A percentile compares a stretch with the other conserved stretches of the same genome.
Evolutionary conservation across 306 rosid genomes (phyloP).

Genomic region (Casuarina equisetifolia): DNA sequence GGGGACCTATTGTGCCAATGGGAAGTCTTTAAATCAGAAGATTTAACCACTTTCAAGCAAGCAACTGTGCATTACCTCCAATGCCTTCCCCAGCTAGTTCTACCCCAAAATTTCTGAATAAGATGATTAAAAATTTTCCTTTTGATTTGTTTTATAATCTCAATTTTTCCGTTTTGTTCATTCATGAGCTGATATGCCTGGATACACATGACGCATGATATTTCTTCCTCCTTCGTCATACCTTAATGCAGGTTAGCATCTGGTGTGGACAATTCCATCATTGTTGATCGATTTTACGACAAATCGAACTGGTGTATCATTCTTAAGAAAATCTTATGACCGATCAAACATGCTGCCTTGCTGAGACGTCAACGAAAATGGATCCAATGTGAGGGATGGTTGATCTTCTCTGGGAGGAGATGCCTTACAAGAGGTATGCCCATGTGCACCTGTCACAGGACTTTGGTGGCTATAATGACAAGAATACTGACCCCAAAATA

Average conservation of each 20-base stretch:
- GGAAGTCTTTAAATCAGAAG: neutral
- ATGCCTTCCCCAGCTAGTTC: neutral
- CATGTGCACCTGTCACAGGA: neutral
- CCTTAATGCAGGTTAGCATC: constrained; percentile 61
- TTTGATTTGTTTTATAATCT: neutral
- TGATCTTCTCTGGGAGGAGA: neutral
- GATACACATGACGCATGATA: constrained; percentile 6
- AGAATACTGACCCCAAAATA: neutral
- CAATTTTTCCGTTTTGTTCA: neutral
- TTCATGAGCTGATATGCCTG: constrained; percentile 13
- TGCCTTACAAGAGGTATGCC: neutral
- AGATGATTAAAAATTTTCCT: neutral
- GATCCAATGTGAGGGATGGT: neutral
- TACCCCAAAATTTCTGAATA: neutral
- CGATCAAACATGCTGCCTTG: constrained; percentile 10
- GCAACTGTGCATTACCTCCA: neutral
- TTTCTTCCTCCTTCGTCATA: constrained; percentile 10
- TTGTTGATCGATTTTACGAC: constrained; percentile 81
- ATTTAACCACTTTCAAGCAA: neutral
- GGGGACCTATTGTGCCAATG: neutral
- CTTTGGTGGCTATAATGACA: neutral
- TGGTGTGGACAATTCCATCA: constrained; percentile 61
- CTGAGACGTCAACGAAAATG: constrained; percentile 1
- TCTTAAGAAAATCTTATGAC: constrained; percentile 68
- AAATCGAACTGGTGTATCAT: constrained; percentile 93